Conservation (phyloP, 371 early-diverging fungal genomes). For the Mortierella sp. region DNA sequence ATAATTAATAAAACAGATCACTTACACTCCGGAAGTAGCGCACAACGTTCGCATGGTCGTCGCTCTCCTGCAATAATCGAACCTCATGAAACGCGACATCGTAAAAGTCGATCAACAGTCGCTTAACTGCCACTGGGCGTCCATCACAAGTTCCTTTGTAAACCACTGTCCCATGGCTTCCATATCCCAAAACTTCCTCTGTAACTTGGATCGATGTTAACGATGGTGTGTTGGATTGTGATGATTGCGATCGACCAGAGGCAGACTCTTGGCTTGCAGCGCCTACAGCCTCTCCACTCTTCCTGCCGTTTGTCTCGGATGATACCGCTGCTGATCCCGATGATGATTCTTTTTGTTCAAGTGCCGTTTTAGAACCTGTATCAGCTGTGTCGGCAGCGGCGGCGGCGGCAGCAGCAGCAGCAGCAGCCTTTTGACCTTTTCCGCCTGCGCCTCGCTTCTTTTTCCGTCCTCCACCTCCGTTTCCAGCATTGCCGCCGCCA, state of each 20-base stretch:
- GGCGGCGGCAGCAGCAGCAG: slow-evolving; percentile 9
- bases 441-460: slow-evolving; percentile 52
- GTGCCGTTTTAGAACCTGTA: not conserved
- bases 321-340: slow-evolving; percentile 4
- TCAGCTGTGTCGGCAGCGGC: not conserved
- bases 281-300: not conserved
- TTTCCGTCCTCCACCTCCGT: slow-evolving; percentile 38
- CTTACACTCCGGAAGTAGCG: slow-evolving; percentile 88
- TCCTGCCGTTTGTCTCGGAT: not conserved
- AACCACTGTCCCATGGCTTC: slow-evolving; percentile 97
- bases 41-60: slow-evolving; percentile 96
- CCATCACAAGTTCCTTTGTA: slow-evolving; percentile 93
- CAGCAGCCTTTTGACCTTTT: slow-evolving; percentile 34
- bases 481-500: slow-evolving; percentile 1
- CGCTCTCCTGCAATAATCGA: slow-evolving; percentile 88
- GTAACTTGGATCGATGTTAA: slow-evolving; percentile 58
- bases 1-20: no score
- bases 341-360: not conserved
- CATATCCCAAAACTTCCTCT: slow-evolving; percentile 80
- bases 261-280: slow-evolving; percentile 4
- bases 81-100: slow-evolving; percentile 96
- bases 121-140: slow-evolving; percentile 93
- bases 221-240: slow-evolving; percentile 20
- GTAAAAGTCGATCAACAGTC: slow-evolving; percentile 92
- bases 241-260: not conserved